phyloP scores from a whole-genome alignment of 2,329 filamentous ascomycete species.

The Colletotrichum nymphaeae region DNA sequence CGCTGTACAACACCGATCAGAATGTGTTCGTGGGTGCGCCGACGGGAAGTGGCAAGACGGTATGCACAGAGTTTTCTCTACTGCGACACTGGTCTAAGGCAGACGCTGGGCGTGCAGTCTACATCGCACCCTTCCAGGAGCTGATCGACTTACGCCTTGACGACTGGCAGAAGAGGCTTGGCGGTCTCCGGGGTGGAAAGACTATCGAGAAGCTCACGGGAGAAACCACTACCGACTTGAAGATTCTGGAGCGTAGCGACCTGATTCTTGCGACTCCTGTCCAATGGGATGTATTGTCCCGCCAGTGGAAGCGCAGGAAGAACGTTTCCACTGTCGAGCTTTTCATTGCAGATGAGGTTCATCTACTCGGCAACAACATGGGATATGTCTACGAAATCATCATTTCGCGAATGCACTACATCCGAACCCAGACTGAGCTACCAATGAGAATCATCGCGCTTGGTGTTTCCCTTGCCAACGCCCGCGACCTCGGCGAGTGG shows the following conservation, averaged over 20 bases:
- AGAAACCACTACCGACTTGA: conserved; percentile 90
- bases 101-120: conserved; percentile 82
- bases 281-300: conserved; percentile 96
- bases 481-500: conserved; percentile 95
- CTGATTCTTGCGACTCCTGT: conserved; percentile 90
- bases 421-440: conserved; percentile 87
- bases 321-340: conserved; percentile 91
- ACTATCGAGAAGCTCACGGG: conserved; percentile 93
- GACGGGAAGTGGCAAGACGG: conserved; percentile 94
- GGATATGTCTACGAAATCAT: conserved; percentile 96
- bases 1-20: conserved; percentile 88
- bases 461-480: conserved; percentile 92
- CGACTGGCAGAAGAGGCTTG: conserved; percentile 86
- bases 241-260: conserved; percentile 87
- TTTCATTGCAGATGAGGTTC: conserved; percentile 95
- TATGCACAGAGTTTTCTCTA: conserved; percentile 94
- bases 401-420: conserved; percentile 98
- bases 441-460: conserved; percentile 89
- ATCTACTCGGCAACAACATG: conserved; percentile 86
- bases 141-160: conserved; percentile 84
- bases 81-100: conserved; percentile 85
- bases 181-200: conserved; percentile 82
- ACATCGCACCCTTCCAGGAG: conserved; percentile 95
- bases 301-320: conserved; percentile 96
- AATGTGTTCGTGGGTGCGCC: conserved; percentile 95